Conservation (phyloP, 139 green algal species). For the Chlamydomonas incerta region DNA sequence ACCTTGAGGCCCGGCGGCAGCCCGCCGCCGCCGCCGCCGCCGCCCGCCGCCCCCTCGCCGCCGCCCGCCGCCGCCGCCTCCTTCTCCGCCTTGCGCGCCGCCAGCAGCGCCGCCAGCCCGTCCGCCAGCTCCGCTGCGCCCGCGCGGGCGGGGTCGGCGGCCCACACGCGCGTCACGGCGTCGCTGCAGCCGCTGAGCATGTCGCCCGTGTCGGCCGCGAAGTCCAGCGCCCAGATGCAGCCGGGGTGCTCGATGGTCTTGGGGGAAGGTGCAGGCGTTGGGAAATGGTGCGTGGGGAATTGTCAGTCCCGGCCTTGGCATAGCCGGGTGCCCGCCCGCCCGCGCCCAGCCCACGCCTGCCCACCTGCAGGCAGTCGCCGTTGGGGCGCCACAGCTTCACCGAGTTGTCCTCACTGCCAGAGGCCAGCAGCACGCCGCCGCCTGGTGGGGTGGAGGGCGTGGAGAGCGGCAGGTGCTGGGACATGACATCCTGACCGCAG, state of each 20-base stretch:
- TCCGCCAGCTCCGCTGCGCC: constrained; percentile 38
- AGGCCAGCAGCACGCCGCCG: constrained; percentile 53
- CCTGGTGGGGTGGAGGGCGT: too few relatives aligned
- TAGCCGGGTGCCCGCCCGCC: too few relatives aligned
- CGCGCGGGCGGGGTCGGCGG: constrained; percentile 17
- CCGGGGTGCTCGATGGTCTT: constrained; percentile 84
- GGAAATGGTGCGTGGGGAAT: not conserved
- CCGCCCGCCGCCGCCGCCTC: constrained; percentile 19
- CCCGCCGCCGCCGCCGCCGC: constrained; percentile 32
- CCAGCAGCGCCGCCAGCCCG: constrained; percentile 24
- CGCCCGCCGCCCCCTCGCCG: constrained; percentile 1
- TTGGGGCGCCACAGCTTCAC: constrained; percentile 77
- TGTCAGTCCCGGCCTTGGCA: too few relatives aligned
- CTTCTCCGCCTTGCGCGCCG: constrained; percentile 36
- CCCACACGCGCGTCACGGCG: constrained; percentile 85
- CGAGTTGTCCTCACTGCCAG: constrained; percentile 92
- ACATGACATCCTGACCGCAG: too few relatives aligned
- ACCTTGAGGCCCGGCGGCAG: constrained; percentile 75
- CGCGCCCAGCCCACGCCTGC: too few relatives aligned
- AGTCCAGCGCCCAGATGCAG: constrained; percentile 92
- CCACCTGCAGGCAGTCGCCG: constrained; percentile 63
- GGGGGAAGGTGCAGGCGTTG: not conserved
- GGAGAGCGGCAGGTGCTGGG: too few relatives aligned
- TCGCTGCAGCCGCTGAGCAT: constrained; percentile 91
- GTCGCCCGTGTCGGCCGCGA: constrained; percentile 59